Conservation (phyloP, 2,329 filamentous ascomycete species). For the Knoxdaviesia capensis region DNA sequence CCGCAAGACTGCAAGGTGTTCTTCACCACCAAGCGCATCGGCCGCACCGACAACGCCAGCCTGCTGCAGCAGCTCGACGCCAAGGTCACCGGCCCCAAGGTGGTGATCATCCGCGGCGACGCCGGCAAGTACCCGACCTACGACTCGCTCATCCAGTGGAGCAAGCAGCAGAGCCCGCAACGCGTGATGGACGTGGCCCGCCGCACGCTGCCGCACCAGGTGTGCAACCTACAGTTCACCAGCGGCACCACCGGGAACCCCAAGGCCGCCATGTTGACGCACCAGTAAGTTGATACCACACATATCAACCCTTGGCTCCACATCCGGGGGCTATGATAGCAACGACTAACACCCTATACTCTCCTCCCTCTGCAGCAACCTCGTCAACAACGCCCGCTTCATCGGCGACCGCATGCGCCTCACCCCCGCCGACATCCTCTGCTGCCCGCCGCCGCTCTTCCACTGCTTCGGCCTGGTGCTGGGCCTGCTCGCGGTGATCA, state of each 20-base stretch:
- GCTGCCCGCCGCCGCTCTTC: constrained; percentile 68
- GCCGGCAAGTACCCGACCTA: constrained; percentile 38
- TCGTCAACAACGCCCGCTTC: constrained; percentile 47
- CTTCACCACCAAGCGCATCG: constrained; percentile 52
- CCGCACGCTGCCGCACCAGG: constrained; percentile 40
- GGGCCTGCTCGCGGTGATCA: constrained; percentile 50
- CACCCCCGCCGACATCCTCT: constrained; percentile 45
- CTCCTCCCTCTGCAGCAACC: constrained; percentile 19
- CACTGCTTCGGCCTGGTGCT: constrained; percentile 73
- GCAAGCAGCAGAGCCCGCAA: constrained; percentile 25
- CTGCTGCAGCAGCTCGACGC: constrained; percentile 33
- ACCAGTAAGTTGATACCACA: constrained; percentile 26
- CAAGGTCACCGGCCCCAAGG: constrained; percentile 22
- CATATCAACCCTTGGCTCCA: neutral
- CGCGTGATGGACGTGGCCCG: constrained; percentile 30
- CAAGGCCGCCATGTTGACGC: constrained; percentile 57
- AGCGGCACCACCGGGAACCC: constrained; percentile 55
- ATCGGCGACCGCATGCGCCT: constrained; percentile 58
- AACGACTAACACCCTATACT: constrained; percentile 2
- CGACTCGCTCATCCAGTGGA: constrained; percentile 31
- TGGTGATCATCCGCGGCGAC: constrained; percentile 41
- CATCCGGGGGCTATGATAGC: neutral
- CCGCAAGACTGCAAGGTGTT: constrained; percentile 45
- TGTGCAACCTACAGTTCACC: constrained; percentile 58
- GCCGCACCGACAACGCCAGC: constrained; percentile 39